Evolutionary conservation across 108 stramenopile species (phyloP), one percentile per base, ranked within the genome.

Genomic region (Skeletonema tropicum): DNA sequence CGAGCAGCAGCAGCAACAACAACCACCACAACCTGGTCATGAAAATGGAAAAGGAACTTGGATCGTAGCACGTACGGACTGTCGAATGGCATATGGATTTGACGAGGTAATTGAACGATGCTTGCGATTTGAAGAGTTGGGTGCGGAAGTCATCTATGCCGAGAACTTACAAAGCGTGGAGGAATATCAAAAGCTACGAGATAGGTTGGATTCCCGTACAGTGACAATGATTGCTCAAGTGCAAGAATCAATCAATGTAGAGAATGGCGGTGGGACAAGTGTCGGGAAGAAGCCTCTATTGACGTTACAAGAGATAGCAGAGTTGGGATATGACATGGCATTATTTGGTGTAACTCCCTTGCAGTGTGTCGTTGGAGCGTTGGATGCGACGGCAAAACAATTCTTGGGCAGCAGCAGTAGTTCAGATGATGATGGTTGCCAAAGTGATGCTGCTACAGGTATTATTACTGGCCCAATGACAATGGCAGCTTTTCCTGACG

Each of bases 311-410:
- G 79, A 86, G 11, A 77, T 88, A 48, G 73, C 75, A 26, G 66
- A 61, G 17, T 39, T 88, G 65, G 85, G 85, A 5, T 88, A 77
- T 63, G 85, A 86, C 65, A 57, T 88, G 60, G 79, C 79, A 3
- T 73, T 88, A 36, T 83, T 82, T 65, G 87, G 87, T 5, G 83
- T 88, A 11, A 76, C 83, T 26, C 83, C 84, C n/a, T 80, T 88
- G 11, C 87, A 88, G 46, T 79, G 75, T 30, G 57, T 73, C n/a
- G 79, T 88, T 2, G 58, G 63, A 12, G 70, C 80, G 30, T 64
- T 85, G 14, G 59, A 69, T 26, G 33, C 33, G 12, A 39, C 64
- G 41, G 75, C 82, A 8, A 36, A 45, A 23, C 72, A 70, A 30
- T 62, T 83, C 25, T 32, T 83, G 12, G 36, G 23, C 32, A 61